A percentile compares a stretch with the other conserved stretches of the same genome.
phyloP scores from a whole-genome alignment of 2,329 filamentous ascomycete genomes.

The Proliferodiscus dingleyae region DNA sequence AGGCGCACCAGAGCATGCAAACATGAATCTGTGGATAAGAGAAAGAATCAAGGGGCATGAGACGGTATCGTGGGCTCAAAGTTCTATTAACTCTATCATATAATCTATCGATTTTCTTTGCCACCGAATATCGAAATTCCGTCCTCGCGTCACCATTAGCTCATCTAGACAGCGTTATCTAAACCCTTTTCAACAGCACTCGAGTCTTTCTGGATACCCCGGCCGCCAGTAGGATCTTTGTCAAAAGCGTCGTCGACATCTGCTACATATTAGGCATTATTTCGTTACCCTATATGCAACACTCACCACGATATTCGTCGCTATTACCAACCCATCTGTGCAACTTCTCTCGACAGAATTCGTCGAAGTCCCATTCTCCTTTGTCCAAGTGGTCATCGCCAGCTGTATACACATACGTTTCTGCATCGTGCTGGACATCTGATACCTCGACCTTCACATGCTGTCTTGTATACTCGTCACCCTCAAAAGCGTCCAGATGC shows the following conservation, averaged over 20 bases:
- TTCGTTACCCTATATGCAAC: not conserved
- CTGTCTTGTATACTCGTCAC: constrained; percentile 62
- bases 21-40: too few species aligned
- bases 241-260: constrained; percentile 1
- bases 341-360: constrained; percentile 75
- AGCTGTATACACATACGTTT: constrained; percentile 61
- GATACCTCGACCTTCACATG: constrained; percentile 48
- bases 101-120: too few species aligned
- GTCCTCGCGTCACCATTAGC: not conserved
- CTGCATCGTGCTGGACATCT: constrained; percentile 33
- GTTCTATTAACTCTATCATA: too few species aligned
- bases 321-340: constrained; percentile 36
- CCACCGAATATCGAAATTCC: not conserved
- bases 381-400: constrained; percentile 53
- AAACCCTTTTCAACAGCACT: not conserved
- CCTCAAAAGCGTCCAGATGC: constrained; percentile 79
- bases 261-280: not conserved
- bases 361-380: constrained; percentile 81
- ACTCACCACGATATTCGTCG: constrained; percentile 24
- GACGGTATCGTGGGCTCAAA: too few species aligned
- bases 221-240: not conserved
- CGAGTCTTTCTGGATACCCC: not conserved
- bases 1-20: too few species aligned
- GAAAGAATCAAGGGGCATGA: too few species aligned
- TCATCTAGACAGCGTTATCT: not conserved